phyloP scores from a whole-genome alignment of 2,329 filamentous ascomycete genomes.

The Daldinia sp. region DNA sequence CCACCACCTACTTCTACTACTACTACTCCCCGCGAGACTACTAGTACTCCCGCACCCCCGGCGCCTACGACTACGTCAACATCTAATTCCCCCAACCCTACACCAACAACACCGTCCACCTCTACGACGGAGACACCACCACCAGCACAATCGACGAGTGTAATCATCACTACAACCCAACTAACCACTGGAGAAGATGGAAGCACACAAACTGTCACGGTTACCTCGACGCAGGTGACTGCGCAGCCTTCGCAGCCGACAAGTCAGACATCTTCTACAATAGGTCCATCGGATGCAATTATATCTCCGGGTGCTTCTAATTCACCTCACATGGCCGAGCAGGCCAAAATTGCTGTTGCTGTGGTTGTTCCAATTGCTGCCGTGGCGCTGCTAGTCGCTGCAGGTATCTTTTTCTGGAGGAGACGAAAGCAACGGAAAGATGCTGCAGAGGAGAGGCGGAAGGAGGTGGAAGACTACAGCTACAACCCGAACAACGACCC shows the following conservation, averaged over 20 bases:
- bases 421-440: conserved; percentile 87
- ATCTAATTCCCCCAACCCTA: conserved; percentile 24
- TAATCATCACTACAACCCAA: conserved; percentile 32
- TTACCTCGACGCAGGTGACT: conserved; percentile 46
- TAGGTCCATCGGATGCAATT: conserved; percentile 40
- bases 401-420: conserved; percentile 86
- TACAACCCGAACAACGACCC: conserved; percentile 99
- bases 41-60: conserved; percentile 10
- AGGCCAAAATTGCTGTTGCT: conserved; percentile 86
- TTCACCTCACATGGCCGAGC: conserved; percentile 61
- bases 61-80: conserved; percentile 36
- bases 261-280: conserved; percentile 22
- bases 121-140: conserved; percentile 30
- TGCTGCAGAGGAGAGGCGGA: conserved; percentile 87
- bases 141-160: conserved; percentile 29
- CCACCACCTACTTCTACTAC: background rate
- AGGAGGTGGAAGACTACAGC: conserved; percentile 96
- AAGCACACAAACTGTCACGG: conserved; percentile 43
- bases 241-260: conserved; percentile 31
- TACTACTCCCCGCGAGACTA: background rate
- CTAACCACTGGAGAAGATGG: conserved; percentile 40
- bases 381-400: conserved; percentile 82
- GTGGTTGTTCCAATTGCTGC: conserved; percentile 94
- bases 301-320: conserved; percentile 32
- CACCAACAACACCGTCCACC: conserved; percentile 23